Evolutionary conservation across 805 yeast species (phyloP).

Genomic region (Nakazawaea laoshanensis): DNA sequence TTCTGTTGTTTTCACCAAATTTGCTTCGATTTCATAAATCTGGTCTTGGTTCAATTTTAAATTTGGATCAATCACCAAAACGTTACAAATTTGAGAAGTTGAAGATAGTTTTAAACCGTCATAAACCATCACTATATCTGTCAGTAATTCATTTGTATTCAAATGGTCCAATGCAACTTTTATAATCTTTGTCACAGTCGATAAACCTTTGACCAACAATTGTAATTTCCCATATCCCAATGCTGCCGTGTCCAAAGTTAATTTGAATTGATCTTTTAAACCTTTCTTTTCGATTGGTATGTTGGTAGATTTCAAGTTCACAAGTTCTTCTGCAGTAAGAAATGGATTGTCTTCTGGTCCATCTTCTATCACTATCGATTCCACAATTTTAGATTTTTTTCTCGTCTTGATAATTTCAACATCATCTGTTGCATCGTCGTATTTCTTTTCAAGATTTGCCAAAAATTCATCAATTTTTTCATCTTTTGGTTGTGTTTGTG

Average conservation of each 20-base stretch:
- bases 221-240: constrained; percentile 1
- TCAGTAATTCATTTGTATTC: not conserved
- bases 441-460: too few species aligned
- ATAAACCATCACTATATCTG: constrained; percentile 1
- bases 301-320: too few species aligned
- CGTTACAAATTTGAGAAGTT: constrained; percentile 2
- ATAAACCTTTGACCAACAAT: constrained; percentile 3
- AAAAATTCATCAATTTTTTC: not conserved
- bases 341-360: too few species aligned
- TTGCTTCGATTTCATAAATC: not conserved
- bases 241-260: constrained; percentile 1
- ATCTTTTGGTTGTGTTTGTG: constrained; percentile 2
- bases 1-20: not conserved
- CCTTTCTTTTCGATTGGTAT: too few species aligned
- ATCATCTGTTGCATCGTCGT: too few species aligned
- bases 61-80: constrained; percentile 1
- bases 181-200: constrained; percentile 3
- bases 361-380: too few species aligned
- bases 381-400: too few species aligned
- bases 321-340: too few species aligned
- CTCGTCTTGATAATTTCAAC: too few species aligned
- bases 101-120: constrained; percentile 3
- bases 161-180: not conserved
- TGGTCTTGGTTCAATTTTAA: constrained; percentile 1
- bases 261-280: constrained; percentile 7